Evolutionary conservation across 116 monocot species (phyloP).

Genomic region (Trichopus zeylanicus): DNA sequence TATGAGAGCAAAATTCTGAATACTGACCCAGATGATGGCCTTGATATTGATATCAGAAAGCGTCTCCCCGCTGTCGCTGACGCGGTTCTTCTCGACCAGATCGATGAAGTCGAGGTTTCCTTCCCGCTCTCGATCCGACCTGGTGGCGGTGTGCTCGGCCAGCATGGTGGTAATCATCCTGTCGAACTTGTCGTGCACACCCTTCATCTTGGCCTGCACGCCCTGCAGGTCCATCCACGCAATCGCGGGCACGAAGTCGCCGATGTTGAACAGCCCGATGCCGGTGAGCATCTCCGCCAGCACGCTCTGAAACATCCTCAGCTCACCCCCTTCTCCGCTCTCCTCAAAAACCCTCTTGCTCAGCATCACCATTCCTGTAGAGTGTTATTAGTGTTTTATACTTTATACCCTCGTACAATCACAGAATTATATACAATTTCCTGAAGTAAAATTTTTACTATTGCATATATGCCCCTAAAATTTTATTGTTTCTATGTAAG

Average conservation of each 20-base stretch:
- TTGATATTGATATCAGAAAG: constrained; percentile 2
- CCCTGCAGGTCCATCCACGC: constrained; percentile 14
- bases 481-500: too few species aligned
- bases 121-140: not conserved
- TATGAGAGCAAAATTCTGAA: too few species aligned
- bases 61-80: not conserved
- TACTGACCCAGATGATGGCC: constrained; percentile 3
- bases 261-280: constrained; percentile 4
- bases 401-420: too few species aligned
- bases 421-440: too few species aligned
- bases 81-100: not conserved
- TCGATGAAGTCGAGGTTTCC: not conserved
- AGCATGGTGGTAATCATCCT: not conserved
- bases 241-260: constrained; percentile 6
- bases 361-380: constrained; percentile 6
- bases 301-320: not conserved
- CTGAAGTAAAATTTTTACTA: too few species aligned
- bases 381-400: too few species aligned
- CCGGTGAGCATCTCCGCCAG: constrained; percentile 1
- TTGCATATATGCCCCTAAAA: too few species aligned
- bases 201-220: not conserved
- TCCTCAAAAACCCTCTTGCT: constrained; percentile 6
- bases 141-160: not conserved
- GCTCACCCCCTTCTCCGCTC: not conserved
- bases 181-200: not conserved